These are phyloP conservation scores for Leccinum uliginosum DNA, from an alignment of 768 basidiomycete genomes.

Conservation along the genomic window DNA sequence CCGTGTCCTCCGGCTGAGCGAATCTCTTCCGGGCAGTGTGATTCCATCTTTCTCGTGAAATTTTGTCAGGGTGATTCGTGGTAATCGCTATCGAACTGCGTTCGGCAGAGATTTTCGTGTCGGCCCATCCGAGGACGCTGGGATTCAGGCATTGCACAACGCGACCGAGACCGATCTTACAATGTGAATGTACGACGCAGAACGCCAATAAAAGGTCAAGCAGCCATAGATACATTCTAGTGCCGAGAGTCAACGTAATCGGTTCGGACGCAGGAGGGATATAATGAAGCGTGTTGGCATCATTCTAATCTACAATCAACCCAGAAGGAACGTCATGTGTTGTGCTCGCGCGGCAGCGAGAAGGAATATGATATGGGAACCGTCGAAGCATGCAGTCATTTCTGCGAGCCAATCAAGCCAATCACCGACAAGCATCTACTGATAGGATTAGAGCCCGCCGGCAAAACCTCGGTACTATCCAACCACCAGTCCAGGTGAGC, in stretches of 20 bases:
- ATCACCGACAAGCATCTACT: conserved; percentile 51
- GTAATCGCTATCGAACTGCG: not conserved
- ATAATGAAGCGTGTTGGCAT: conserved; percentile 9
- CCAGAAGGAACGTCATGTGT: conserved; percentile 1
- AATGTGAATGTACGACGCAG: not conserved
- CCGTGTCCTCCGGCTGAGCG: too few species aligned
- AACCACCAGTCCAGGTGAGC: conserved; percentile 64
- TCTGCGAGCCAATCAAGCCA: conserved; percentile 32
- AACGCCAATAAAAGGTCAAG: too few species aligned
- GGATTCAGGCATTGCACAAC: not conserved
- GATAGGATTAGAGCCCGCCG: conserved; percentile 35
- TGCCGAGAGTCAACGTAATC: not conserved
- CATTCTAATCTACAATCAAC: conserved; percentile 11
- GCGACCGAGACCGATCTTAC: too few species aligned
- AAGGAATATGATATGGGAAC: not conserved
- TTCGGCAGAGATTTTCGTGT: not conserved
- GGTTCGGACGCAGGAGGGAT: not conserved
- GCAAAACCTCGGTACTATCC: conserved; percentile 37
- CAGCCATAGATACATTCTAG: too few species aligned
- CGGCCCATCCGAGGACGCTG: not conserved
- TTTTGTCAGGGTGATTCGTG: too few species aligned
- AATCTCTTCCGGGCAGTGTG: too few species aligned
- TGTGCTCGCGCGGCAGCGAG: not conserved
- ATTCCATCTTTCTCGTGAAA: too few species aligned
- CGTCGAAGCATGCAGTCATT: conserved; percentile 6